phyloP scores from a whole-genome alignment of 805 yeast species.

The Candida coquimbonensis region DNA sequence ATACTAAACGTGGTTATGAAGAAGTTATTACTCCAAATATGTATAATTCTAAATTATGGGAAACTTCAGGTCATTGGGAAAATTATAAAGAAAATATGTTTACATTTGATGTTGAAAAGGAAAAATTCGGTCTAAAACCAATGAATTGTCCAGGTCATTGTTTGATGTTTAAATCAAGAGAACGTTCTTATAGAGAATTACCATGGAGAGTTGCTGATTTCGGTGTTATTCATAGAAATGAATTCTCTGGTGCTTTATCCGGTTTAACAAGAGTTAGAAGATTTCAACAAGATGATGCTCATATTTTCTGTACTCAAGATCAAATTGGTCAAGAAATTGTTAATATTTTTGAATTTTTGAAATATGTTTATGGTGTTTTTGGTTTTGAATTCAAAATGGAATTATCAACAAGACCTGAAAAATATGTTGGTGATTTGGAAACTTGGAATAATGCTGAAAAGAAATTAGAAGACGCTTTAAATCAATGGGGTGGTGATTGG shows the following conservation, averaged over 20 bases:
- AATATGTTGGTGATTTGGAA: slow-evolving; percentile 87
- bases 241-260: slow-evolving; percentile 89
- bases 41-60: slow-evolving; percentile 97
- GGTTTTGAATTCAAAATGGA: slow-evolving; percentile 97
- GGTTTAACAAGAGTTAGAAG: slow-evolving; percentile 96
- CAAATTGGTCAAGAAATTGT: slow-evolving; percentile 85
- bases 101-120: slow-evolving; percentile 94
- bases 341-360: slow-evolving; percentile 78
- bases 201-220: slow-evolving; percentile 99
- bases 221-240: slow-evolving; percentile 96
- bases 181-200: slow-evolving; percentile 91
- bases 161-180: slow-evolving; percentile 83
- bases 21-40: slow-evolving; percentile 99
- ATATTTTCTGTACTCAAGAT: slow-evolving; percentile 89
- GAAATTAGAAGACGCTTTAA: slow-evolving; percentile 75
- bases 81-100: slow-evolving; percentile 98
- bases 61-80: slow-evolving; percentile 98
- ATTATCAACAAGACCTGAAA: slow-evolving; percentile 95
- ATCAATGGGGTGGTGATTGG: slow-evolving; percentile 86
- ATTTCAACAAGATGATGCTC: slow-evolving; percentile 99
- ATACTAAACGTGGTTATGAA: slow-evolving; percentile 90
- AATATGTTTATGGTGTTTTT: slow-evolving; percentile 80
- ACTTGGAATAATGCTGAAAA: slow-evolving; percentile 92
- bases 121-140: slow-evolving; percentile 89
- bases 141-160: slow-evolving; percentile 94